A percentile compares a stretch with the other conserved stretches of the same genome.
phyloP scores from a whole-genome alignment of 2,329 filamentous ascomycete species.

The Aspergillus sojae region DNA sequence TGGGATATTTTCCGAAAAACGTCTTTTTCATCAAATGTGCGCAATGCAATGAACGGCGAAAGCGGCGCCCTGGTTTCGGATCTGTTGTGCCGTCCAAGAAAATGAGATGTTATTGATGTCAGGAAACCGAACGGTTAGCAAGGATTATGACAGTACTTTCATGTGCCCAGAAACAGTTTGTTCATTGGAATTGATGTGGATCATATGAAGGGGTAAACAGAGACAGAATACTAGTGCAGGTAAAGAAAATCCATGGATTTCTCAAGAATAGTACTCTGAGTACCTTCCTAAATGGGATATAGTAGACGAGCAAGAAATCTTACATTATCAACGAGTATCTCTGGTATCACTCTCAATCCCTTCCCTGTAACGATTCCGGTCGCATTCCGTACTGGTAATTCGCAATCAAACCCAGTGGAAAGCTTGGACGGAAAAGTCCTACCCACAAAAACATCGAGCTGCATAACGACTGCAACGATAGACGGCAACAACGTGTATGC shows the following conservation, averaged over 20 bases:
- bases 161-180: background rate
- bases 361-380: background rate
- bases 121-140: background rate
- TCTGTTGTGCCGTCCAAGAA: background rate
- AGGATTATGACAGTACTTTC: background rate
- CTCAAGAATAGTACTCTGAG: background rate
- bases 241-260: background rate
- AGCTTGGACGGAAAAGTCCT: background rate
- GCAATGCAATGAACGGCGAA: background rate
- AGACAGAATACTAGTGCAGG: background rate
- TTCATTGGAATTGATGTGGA: background rate
- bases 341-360: background rate
- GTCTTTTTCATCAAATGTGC: slow-evolving; percentile 52
- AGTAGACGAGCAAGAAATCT: background rate
- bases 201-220: background rate
- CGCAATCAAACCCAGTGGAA: background rate
- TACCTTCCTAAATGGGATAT: background rate
- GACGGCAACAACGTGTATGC: background rate
- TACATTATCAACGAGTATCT: background rate
- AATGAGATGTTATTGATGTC: background rate
- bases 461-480: background rate
- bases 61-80: background rate
- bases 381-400: background rate
- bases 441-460: background rate
- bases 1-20: slow-evolving; percentile 47